These are phyloP conservation scores for Boechera divaricarpa DNA, from an alignment of 345 rosid genomes.

Conservation along the genomic window DNA sequence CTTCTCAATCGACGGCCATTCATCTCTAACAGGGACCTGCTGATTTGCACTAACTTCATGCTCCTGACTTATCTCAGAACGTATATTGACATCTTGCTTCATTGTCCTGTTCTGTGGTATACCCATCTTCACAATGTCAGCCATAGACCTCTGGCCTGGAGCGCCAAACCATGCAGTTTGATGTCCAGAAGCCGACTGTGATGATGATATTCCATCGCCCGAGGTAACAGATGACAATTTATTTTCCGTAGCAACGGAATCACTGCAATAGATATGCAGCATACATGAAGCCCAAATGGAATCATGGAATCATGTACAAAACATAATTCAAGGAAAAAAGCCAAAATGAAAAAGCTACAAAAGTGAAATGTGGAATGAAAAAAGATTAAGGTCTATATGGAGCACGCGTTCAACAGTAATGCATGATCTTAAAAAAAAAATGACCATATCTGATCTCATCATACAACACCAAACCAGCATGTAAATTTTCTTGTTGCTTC, in stretches of 20 bases:
- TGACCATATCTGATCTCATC: slow-evolving; percentile 3
- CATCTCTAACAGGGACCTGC: slow-evolving; percentile 58
- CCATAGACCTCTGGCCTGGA: slow-evolving; percentile 93
- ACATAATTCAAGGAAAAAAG: not conserved
- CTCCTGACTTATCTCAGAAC: slow-evolving; percentile 51
- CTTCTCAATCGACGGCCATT: slow-evolving; percentile 71
- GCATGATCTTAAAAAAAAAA: not conserved
- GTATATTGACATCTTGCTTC: slow-evolving; percentile 32
- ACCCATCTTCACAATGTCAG: slow-evolving; percentile 98
- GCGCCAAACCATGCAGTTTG: slow-evolving; percentile 79
- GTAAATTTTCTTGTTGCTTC: not conserved
- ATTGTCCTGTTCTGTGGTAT: slow-evolving; percentile 68
- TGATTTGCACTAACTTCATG: slow-evolving; percentile 51
- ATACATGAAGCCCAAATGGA: slow-evolving; percentile 36
- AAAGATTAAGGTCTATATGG: not conserved
- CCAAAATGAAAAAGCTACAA: slow-evolving; percentile 3
- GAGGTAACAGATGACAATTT: slow-evolving; percentile 50
- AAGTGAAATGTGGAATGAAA: not conserved
- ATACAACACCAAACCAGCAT: slow-evolving; percentile 5
- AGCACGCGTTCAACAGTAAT: not conserved
- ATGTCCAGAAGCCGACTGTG: slow-evolving; percentile 65
- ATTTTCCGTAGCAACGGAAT: slow-evolving; percentile 51
- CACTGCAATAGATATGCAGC: slow-evolving; percentile 60
- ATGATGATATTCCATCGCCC: slow-evolving; percentile 57
- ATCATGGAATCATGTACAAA: slow-evolving; percentile 22